Conservation (phyloP, 106 monocot genomes). For the Dendrobium chrysotoxum region DNA sequence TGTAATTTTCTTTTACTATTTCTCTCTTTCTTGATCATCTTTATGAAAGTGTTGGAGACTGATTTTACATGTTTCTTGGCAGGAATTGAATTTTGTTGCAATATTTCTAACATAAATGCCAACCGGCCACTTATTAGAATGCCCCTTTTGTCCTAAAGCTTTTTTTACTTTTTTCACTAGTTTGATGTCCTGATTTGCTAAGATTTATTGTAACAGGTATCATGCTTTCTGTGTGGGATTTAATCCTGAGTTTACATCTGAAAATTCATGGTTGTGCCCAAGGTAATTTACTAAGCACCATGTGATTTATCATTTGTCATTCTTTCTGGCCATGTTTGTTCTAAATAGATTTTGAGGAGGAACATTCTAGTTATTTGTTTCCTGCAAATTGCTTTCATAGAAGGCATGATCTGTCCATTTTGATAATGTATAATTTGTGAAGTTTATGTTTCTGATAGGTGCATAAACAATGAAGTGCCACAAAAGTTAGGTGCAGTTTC, state of each 20-base stretch:
- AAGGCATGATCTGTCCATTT: neutral
- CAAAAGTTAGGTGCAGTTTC: constrained; percentile 14
- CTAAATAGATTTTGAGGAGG: neutral
- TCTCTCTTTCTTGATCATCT: neutral
- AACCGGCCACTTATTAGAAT: neutral
- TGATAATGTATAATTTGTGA: neutral
- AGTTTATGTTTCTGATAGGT: constrained; percentile 32
- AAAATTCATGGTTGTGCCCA: constrained; percentile 84
- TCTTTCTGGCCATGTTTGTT: neutral
- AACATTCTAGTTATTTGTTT: neutral
- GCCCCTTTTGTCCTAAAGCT: neutral
- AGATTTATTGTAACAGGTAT: constrained; percentile 48
- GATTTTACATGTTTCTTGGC: neutral
- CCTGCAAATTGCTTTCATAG: neutral
- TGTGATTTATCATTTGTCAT: neutral
- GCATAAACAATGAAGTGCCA: constrained; percentile 26
- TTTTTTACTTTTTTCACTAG: neutral
- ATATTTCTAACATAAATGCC: neutral
- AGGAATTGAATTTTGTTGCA: neutral
- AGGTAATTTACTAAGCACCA: constrained; percentile 34
- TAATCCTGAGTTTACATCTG: constrained; percentile 44
- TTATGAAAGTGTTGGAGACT: neutral
- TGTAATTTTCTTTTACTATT: neutral
- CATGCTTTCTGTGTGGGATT: constrained; percentile 96
- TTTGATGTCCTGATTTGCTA: neutral